phyloP scores from a whole-genome alignment of 2,329 filamentous ascomycete species.

The Pyrenophora tritici-repentis region DNA sequence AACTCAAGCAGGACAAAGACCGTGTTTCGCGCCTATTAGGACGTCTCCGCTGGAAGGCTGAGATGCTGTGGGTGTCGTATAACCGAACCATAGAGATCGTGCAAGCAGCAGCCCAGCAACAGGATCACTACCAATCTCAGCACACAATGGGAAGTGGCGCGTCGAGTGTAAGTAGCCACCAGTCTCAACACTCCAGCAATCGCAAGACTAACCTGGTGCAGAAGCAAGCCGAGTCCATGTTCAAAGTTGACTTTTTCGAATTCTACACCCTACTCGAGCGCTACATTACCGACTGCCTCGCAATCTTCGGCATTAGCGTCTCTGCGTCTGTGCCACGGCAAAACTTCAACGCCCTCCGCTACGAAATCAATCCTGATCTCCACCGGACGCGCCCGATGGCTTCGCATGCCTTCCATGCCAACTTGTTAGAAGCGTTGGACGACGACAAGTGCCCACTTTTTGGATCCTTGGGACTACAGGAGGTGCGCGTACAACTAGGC shows the following conservation, averaged over 20 bases:
- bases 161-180: constrained; percentile 23
- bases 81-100: constrained; percentile 35
- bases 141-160: constrained; percentile 21
- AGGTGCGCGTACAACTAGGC: constrained; percentile 63
- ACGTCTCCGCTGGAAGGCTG: constrained; percentile 45
- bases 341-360: constrained; percentile 40
- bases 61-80: constrained; percentile 39
- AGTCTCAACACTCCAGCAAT: neutral
- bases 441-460: constrained; percentile 63
- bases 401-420: constrained; percentile 68
- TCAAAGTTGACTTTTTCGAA: constrained; percentile 79
- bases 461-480: constrained; percentile 58
- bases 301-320: constrained; percentile 64
- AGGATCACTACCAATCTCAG: constrained; percentile 15
- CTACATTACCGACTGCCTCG: constrained; percentile 69
- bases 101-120: constrained; percentile 20
- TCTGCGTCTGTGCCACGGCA: constrained; percentile 24
- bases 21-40: constrained; percentile 32
- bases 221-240: constrained; percentile 59
- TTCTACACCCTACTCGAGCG: constrained; percentile 76
- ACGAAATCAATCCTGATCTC: constrained; percentile 37
- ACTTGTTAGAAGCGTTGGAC: constrained; percentile 67
- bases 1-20: constrained; percentile 38
- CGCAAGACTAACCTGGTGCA: constrained; percentile 15
- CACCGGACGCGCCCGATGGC: constrained; percentile 27